Conservation (phyloP, 1,284 basidiomycete species). For the Fomitiporia mediterranea region DNA sequence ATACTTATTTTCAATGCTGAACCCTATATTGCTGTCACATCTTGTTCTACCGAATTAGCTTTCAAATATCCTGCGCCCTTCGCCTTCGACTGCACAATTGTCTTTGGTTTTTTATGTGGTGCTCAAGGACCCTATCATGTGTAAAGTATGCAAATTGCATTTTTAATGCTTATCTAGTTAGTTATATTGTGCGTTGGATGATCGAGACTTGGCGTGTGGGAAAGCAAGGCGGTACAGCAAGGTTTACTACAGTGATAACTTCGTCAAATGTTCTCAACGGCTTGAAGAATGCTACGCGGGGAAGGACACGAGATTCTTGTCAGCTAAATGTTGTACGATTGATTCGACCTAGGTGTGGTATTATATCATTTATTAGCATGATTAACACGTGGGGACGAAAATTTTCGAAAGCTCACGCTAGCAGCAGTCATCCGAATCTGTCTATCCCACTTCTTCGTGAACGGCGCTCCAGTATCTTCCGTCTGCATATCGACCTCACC, state of each 20-base stretch:
- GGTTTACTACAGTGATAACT: neutral
- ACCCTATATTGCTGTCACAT: constrained; percentile 1
- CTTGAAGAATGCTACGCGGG: constrained; percentile 25
- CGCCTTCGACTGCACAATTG: too few relatives aligned
- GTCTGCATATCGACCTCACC: constrained; percentile 79
- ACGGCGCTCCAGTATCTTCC: constrained; percentile 84
- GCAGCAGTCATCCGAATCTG: constrained; percentile 83
- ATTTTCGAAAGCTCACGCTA: constrained; percentile 49
- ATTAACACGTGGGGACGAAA: neutral
- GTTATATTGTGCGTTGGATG: constrained; percentile 12
- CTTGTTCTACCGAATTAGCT: neutral
- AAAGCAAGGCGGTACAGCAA: constrained; percentile 4
- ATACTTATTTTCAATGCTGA: constrained; percentile 23
- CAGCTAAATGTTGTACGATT: constrained; percentile 72
- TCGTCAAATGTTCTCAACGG: too few relatives aligned
- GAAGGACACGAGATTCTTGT: constrained; percentile 56
- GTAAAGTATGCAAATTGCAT: constrained; percentile 18
- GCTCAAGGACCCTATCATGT: constrained; percentile 6
- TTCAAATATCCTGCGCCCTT: neutral
- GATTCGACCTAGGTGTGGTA: constrained; percentile 86
- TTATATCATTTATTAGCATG: neutral
- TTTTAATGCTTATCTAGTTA: constrained; percentile 24
- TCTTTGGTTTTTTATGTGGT: too few relatives aligned
- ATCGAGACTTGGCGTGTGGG: neutral
- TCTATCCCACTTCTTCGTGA: constrained; percentile 89